Evolutionary conservation across 371 early-diverging fungal species (phyloP).

Genomic region (Sporodiniella umbellata): DNA sequence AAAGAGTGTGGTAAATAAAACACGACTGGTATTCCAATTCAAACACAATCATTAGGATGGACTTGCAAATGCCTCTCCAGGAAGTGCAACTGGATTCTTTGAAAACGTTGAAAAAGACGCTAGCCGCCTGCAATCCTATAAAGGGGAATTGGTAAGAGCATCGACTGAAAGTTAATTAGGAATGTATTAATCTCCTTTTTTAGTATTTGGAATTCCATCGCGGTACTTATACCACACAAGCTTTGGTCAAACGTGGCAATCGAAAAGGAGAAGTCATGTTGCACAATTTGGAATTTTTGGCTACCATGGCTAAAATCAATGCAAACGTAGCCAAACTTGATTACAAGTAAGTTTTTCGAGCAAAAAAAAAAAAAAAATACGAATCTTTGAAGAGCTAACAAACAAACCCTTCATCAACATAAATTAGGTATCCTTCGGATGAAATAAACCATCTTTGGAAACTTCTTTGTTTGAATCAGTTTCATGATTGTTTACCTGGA

Average conservation of each 20-base stretch:
- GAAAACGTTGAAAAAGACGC: conserved; percentile 65
- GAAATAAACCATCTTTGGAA: conserved; percentile 88
- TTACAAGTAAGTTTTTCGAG: conserved; percentile 7
- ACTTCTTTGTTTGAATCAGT: conserved; percentile 89
- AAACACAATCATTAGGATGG: conserved; percentile 63
- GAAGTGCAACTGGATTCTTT: conserved; percentile 81
- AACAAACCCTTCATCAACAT: background rate
- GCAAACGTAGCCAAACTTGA: conserved; percentile 8
- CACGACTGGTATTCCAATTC: too few species aligned
- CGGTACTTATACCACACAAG: conserved; percentile 96
- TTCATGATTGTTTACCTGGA: conserved; percentile 96
- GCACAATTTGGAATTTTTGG: conserved; percentile 79
- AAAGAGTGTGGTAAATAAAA: conserved; percentile 55
- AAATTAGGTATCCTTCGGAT: conserved; percentile 60
- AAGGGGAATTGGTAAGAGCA: conserved; percentile 83
- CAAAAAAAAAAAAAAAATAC: too few species aligned
- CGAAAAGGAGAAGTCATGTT: conserved; percentile 82
- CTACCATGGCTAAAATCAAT: conserved; percentile 36
- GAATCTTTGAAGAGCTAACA: too few species aligned
- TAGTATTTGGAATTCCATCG: conserved; percentile 89
- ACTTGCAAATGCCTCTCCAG: conserved; percentile 68
- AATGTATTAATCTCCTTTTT: background rate
- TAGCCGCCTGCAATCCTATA: conserved; percentile 76
- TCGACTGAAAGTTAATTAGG: background rate
- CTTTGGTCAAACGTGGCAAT: conserved; percentile 80